A percentile compares a stretch with the other conserved stretches of the same genome.
These are phyloP conservation scores for Diaporthe vexans DNA, from an alignment of 2,329 filamentous ascomycete genomes.

Conservation along the genomic window DNA sequence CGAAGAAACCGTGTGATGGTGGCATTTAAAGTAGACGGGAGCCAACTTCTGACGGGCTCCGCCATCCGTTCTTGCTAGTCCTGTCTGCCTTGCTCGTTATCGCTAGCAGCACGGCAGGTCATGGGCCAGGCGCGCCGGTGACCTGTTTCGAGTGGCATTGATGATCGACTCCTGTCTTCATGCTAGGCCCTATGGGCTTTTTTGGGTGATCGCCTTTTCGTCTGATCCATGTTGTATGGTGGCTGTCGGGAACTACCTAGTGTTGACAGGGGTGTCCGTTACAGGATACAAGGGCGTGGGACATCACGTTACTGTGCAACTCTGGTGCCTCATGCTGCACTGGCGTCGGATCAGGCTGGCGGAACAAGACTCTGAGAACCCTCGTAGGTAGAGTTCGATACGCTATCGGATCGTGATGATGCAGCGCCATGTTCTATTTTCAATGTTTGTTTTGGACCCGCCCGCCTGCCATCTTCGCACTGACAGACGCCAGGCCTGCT, in stretches of 20 bases:
- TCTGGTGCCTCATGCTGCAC: too few species aligned
- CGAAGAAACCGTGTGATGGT: not conserved
- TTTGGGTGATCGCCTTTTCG: conserved; percentile 1
- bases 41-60: conserved; percentile 9
- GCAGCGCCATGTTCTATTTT: conserved; percentile 12
- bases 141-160: conserved; percentile 30
- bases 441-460: not conserved
- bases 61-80: conserved; percentile 28
- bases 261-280: conserved; percentile 15
- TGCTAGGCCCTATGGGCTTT: not conserved
- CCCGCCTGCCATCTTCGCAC: not conserved
- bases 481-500: not conserved
- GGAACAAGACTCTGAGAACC: not conserved
- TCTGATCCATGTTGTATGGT: conserved; percentile 2
- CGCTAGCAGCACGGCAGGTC: not conserved
- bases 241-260: not conserved
- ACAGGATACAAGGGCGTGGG: not conserved
- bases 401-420: not conserved
- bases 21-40: not conserved
- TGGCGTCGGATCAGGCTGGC: too few species aligned
- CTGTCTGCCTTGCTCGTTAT: conserved; percentile 3
- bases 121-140: not conserved
- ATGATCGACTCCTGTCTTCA: conserved; percentile 31
- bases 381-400: not conserved
- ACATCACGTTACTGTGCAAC: not conserved